Conservation (phyloP, 192 early-diverging fungal genomes). For the Coemansia sp. region DNA sequence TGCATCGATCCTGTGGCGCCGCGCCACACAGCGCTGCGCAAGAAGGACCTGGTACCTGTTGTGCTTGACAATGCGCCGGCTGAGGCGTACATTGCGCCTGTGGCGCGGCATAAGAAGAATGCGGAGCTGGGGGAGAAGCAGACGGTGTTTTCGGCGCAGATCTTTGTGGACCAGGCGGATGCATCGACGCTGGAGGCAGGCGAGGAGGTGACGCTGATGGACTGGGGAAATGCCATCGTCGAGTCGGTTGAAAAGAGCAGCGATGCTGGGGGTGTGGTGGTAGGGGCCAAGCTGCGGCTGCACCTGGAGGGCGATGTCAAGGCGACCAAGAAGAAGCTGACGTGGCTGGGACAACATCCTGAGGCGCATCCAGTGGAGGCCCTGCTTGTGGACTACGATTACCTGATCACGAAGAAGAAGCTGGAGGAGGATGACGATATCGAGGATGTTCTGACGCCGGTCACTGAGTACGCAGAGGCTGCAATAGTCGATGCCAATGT, state of each 20-base stretch:
- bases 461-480: conserved; percentile 73
- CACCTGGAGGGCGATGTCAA: conserved; percentile 96
- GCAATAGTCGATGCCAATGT: conserved; percentile 74
- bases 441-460: conserved; percentile 77
- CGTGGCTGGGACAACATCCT: conserved; percentile 78
- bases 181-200: conserved; percentile 73
- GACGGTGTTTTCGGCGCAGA: conserved; percentile 71
- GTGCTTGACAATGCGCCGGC: conserved; percentile 60
- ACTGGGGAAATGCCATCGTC: conserved; percentile 98
- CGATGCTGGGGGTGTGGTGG: conserved; percentile 60
- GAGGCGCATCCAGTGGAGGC: conserved; percentile 64
- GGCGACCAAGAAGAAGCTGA: conserved; percentile 98
- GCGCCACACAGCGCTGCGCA: too few species aligned
- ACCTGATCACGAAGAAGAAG: conserved; percentile 98
- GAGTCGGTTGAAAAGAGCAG: conserved; percentile 64
- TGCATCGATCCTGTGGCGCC: too few species aligned
- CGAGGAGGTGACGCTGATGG: conserved; percentile 98
- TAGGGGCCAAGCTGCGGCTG: conserved; percentile 64
- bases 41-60: conserved; percentile 65
- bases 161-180: conserved; percentile 87
- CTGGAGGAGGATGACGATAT: conserved; percentile 89
- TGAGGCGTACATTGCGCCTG: conserved; percentile 49
- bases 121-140: conserved; percentile 85
- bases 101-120: conserved; percentile 97
- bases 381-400: conserved; percentile 89